Base-by-base conservation (phyloP, 75 land plant genomes). In the Larix kaempferi region DNA sequence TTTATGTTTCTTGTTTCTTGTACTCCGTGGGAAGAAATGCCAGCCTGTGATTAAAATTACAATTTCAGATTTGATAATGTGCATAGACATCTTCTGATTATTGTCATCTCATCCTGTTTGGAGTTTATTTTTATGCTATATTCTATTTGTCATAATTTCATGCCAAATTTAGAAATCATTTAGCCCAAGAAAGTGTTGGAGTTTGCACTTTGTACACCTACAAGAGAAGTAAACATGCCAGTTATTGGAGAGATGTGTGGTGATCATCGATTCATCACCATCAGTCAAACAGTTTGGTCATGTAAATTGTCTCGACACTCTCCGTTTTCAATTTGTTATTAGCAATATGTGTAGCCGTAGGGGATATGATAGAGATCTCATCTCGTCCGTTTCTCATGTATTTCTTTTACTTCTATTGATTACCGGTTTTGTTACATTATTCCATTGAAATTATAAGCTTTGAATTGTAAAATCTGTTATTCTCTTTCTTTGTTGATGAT, bases 281-380 rank as follows among this genome's bases (percentile, higher is more conserved):
- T 23, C 3, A 12, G 39, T 49, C 25, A 44, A 55, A 22, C 57
- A 52, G 33, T 54, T 49, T 54, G 74, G 29, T 54, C 57, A 49
- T 73, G 74, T 73, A 73, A 73, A 73, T 73, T 55, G 74, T 49
- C 19, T 73, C 57, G 54, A 73, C 41, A 73, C 29, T 25, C 19
- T 23, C 52, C 56, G 23, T 52, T 52, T 73, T 49, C 57, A 23
- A 73, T 52, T 54, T 55, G 57, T 54, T 54, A 23, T 25, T 73
- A 25, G 57, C 57, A 73, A 49, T 55, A 16, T 54, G 39, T 71
- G 56, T 16, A 73, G 44, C n/a, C n/a, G n/a, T n/a, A n/a, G n/a
- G 23, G 44, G 2, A 41, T 41, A 41, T 41, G 44, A 41, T 41
- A 41, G 44, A 5, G 44, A 41, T 41, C 44, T 41, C 44, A 41